A percentile compares a stretch with the other conserved stretches of the same genome.
phyloP scores from a whole-genome alignment of 805 yeast species.

The Zygotorulaspora chibaensis region DNA sequence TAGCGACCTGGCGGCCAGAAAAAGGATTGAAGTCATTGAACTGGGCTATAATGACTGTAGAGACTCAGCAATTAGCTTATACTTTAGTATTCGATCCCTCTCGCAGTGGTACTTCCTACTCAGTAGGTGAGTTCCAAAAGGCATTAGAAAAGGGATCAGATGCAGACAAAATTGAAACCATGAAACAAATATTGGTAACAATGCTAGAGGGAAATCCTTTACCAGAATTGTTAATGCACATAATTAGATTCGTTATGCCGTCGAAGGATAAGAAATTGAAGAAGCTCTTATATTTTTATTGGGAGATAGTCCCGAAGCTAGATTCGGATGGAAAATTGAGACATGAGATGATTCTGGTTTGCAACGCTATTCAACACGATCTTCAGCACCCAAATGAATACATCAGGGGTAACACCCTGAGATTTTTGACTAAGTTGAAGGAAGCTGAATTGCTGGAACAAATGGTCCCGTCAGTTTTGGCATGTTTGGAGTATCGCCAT shows the following conservation, averaged over 20 bases:
- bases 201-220: slow-evolving; percentile 91
- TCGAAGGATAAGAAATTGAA: slow-evolving; percentile 85
- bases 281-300: slow-evolving; percentile 87
- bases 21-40: background rate
- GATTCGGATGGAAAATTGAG: slow-evolving; percentile 85
- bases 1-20: too few species aligned
- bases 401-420: slow-evolving; percentile 89
- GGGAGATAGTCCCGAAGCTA: slow-evolving; percentile 96
- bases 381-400: slow-evolving; percentile 97
- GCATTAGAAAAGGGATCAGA: slow-evolving; percentile 86
- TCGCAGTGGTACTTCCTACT: slow-evolving; percentile 52
- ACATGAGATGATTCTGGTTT: slow-evolving; percentile 97
- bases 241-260: slow-evolving; percentile 96
- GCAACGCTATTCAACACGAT: slow-evolving; percentile 96
- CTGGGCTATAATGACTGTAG: slow-evolving; percentile 17
- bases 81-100: slow-evolving; percentile 77
- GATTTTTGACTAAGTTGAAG: slow-evolving; percentile 83
- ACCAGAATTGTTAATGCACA: slow-evolving; percentile 93
- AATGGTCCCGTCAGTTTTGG: slow-evolving; percentile 85
- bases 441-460: slow-evolving; percentile 95
- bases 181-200: slow-evolving; percentile 79
- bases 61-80: slow-evolving; percentile 46
- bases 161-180: slow-evolving; percentile 79
- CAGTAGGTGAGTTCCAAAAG: slow-evolving; percentile 68
- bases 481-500: slow-evolving; percentile 91